Evolutionary conservation across 768 basidiomycete species (phyloP), one percentile per base, ranked within the genome.

Genomic region (Tulasnella sp.): DNA sequence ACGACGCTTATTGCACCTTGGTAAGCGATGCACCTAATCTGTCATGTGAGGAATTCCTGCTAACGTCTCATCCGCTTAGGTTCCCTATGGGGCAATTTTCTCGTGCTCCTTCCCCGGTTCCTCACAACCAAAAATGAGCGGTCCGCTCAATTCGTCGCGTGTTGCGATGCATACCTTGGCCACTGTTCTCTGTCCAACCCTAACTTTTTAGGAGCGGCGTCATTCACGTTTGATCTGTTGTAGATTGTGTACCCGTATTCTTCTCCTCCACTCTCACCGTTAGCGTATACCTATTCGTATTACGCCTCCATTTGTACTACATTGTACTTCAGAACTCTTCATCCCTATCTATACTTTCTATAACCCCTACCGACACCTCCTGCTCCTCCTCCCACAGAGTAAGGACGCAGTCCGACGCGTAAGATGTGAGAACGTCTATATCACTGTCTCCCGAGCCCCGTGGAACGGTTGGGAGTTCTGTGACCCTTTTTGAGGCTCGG

Each of bases 331-430:
- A 67, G 82, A 90, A 90, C 70, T 88, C 86, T 79, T 84, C 85
- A n/a, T 87, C 87, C 26, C 83, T 82, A 48, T 83, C 80, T 16
- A 91, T 77, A 80, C 89, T 87, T 51, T 85, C 82, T 48, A 83
- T 81, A 5, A 92, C 88, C 5, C 83, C 86, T 35, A 78, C 79
- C 9, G 89, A 88, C 6, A 93, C 90, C 74, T 84, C 82, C 7
- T 83, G 32, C 79, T 93, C 90, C 82, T 94, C 93, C 48, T 80
- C 80, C 92, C 92, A 93, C 23, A 94, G 83, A 2, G 81, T 81
- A 75, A 77, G 81, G n/a, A 92, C 85, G 70, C 85, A 86, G 26
- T 80, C 82, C n/a, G 80, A 55, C 82, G 84, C 84, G 84, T 85
- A 85, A 35, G 15, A n/a, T 32, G 74, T 48, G 48, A 75, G 35